Evolutionary conservation across 257 asterid genomes (phyloP).

Genomic region (Scutellaria galericulata): DNA sequence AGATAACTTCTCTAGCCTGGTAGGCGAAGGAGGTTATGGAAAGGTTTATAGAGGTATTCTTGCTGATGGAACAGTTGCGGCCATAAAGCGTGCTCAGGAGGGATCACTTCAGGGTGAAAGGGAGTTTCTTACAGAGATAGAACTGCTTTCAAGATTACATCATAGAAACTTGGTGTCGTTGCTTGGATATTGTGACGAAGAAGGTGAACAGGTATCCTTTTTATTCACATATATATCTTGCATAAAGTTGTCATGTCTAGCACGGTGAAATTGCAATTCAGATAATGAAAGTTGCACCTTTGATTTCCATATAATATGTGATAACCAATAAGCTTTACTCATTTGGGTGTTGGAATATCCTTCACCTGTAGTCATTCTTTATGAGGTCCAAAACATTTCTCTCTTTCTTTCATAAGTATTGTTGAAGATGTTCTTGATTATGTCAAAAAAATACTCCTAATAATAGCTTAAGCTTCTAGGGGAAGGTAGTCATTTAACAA

Average conservation of each 20-base stretch:
- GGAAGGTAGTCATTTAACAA: too few species aligned
- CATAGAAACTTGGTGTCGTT: slow-evolving; percentile 85
- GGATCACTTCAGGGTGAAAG: slow-evolving; percentile 91
- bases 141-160: slow-evolving; percentile 83
- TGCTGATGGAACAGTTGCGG: slow-evolving; percentile 74
- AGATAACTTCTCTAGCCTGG: slow-evolving; percentile 60
- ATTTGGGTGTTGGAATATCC: background rate
- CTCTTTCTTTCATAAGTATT: background rate
- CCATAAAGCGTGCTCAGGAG: slow-evolving; percentile 88
- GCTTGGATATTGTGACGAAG: slow-evolving; percentile 87
- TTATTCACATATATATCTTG: slow-evolving; percentile 11
- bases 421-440: too few species aligned
- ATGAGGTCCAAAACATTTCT: background rate
- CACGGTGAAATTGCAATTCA: background rate
- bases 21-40: slow-evolving; percentile 95
- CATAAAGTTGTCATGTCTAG: background rate
- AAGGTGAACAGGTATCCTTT: slow-evolving; percentile 81
- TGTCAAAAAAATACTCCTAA: too few species aligned
- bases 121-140: slow-evolving; percentile 91
- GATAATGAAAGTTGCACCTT: background rate
- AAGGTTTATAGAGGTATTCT: slow-evolving; percentile 82
- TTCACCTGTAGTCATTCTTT: background rate
- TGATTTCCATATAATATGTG: background rate
- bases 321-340: background rate
- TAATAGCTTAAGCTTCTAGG: too few species aligned